Evolutionary conservation across 768 basidiomycete species (phyloP), one percentile per base, ranked within the genome.

Genomic region (Suillus tomentosus): DNA sequence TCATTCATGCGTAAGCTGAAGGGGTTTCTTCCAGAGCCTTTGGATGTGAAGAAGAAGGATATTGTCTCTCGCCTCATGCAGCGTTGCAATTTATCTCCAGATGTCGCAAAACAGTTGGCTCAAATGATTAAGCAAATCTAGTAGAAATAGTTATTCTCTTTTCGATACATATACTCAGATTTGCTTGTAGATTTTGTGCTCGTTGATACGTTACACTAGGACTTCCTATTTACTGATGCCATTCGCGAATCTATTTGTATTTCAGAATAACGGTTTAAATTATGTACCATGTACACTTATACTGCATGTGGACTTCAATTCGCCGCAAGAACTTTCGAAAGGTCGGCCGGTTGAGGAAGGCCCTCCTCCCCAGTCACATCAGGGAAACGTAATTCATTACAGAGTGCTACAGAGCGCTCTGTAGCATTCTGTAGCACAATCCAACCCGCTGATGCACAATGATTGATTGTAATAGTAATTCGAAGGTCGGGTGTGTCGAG

Each of bases 41-140:
- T 2, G 58, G 62, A 36, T 27, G 68, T 70, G 9, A 71, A 62
- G 34, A 64, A 45, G 59, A 70, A 34, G 54, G 63, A 73, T 9
- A 51, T 72, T 2, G 5, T 68, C 65, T 65, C 65, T 56, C 61
- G 70, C 24, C 65, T 74, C 61, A 69, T 60, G 22, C 15, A 62
- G 17, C 73, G 73, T 19, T 76, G 73, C 62, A 65, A 64, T 54
- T 64, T 76, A 67, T 72, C 73, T 36, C 50, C 63, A 17, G 73
- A 73, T 5, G 75, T 70, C 2, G 73, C 73, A 22, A 67, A 54
- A 54, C 68, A 50, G 57, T 64, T 74, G 9, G 75, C 60, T 19
- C 60, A 64, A 1, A 66, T 74, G 62, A 74, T 74, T 64, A 65
- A 67, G 36, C 65, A 63, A 22, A 55, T 48, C 24, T 9, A 55